phyloP scores from a whole-genome alignment of 2,329 filamentous ascomycete genomes.

The Chaetomium olivaceum region DNA sequence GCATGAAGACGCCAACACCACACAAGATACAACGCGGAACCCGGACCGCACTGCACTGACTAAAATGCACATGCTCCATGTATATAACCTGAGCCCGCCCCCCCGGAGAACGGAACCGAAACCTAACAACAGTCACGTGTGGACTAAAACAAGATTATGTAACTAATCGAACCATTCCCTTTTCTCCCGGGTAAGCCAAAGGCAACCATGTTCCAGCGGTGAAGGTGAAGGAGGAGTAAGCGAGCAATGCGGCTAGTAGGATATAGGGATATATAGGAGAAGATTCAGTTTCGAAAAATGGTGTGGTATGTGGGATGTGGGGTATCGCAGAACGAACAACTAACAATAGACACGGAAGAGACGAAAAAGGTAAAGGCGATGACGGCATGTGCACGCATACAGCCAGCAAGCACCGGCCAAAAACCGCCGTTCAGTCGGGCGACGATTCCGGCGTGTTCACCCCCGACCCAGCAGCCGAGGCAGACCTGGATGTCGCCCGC shows the following conservation, averaged over 20 bases:
- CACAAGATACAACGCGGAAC: not conserved
- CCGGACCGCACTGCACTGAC: not conserved
- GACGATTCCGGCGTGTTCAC: slow-evolving; percentile 10
- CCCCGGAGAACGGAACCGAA: not conserved
- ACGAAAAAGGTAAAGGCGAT: not conserved
- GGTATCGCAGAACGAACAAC: not conserved
- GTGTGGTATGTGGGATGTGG: not conserved
- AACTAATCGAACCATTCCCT: not conserved
- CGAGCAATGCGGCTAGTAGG: no score
- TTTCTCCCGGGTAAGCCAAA: not conserved
- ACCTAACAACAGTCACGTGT: not conserved
- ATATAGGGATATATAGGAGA: not conserved
- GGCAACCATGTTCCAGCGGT: not conserved
- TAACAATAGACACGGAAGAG: not conserved
- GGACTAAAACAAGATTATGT: not conserved
- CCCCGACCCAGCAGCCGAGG: not conserved
- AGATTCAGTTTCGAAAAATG: not conserved
- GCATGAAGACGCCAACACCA: not conserved
- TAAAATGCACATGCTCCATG: not conserved
- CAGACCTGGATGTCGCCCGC: not conserved
- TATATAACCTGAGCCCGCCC: not conserved
- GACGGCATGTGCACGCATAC: not conserved
- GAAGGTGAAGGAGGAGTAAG: not conserved
- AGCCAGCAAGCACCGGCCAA: not conserved
- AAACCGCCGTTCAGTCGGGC: not conserved